Percentiles rank a stretch among this genome's conserved stretches.
These are phyloP conservation scores for Dactylonectria estremocensis DNA, from an alignment of 2,329 filamentous ascomycete species.

Conservation along the genomic window DNA sequence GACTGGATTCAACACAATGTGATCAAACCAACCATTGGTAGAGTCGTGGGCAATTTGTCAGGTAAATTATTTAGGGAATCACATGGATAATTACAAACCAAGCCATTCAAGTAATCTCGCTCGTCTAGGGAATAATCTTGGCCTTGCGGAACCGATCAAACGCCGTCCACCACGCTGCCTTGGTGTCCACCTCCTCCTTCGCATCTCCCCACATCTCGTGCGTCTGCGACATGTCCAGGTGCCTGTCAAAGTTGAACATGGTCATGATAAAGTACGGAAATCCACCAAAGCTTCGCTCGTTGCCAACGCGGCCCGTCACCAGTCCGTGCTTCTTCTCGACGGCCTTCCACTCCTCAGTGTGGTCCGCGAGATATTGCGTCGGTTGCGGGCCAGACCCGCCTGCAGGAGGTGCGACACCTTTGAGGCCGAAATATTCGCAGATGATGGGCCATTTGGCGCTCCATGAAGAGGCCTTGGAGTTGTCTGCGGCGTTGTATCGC, in stretches of 20 bases:
- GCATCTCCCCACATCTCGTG: constrained; percentile 51
- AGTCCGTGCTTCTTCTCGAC: constrained; percentile 53
- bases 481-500: constrained; percentile 60
- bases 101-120: too few relatives aligned
- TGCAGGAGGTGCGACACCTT: constrained; percentile 53
- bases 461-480: constrained; percentile 55
- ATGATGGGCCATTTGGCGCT: constrained; percentile 61
- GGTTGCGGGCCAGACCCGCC: constrained; percentile 52
- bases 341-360: constrained; percentile 50
- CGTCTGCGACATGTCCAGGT: constrained; percentile 52
- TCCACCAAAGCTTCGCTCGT: constrained; percentile 48
- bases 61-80: too few relatives aligned
- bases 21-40: background rate
- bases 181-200: constrained; percentile 49
- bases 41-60: too few relatives aligned
- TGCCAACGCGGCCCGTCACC: constrained; percentile 50
- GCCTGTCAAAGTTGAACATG: constrained; percentile 54
- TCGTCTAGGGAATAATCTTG: constrained; percentile 51
- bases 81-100: too few relatives aligned
- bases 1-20: too few relatives aligned
- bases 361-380: constrained; percentile 50
- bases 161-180: constrained; percentile 50
- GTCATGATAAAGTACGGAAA: constrained; percentile 54
- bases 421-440: constrained; percentile 62
- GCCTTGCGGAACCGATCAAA: constrained; percentile 53